phyloP scores from a whole-genome alignment of 352 stramenopile species.

The Elongisporangium undulatum region DNA sequence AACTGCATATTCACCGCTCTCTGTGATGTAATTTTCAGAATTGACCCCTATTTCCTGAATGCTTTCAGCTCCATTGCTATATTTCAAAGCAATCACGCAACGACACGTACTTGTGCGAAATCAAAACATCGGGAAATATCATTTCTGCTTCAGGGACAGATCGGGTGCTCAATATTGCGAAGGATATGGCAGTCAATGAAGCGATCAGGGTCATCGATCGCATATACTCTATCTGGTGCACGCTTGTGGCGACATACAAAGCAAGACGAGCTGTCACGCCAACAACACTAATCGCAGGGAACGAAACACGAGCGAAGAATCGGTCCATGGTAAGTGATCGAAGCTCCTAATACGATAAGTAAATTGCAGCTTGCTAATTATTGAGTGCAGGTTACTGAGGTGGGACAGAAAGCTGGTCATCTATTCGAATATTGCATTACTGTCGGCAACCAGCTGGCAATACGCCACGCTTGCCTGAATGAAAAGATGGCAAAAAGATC shows the following conservation, averaged over 20 bases:
- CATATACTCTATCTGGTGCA: constrained; percentile 46
- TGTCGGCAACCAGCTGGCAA: constrained; percentile 31
- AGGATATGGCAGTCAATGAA: constrained; percentile 20
- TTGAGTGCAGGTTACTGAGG: constrained; percentile 8
- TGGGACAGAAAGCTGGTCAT: constrained; percentile 11
- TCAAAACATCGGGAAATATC: constrained; percentile 24
- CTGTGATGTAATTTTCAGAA: background rate
- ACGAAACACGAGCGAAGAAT: constrained; percentile 52
- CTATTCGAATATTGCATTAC: constrained; percentile 54
- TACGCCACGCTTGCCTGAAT: constrained; percentile 59
- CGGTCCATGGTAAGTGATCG: constrained; percentile 7
- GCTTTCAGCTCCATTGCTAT: background rate
- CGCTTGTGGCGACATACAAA: constrained; percentile 41
- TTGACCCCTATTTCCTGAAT: background rate
- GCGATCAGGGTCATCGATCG: constrained; percentile 31
- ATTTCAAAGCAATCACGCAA: background rate
- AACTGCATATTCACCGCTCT: background rate
- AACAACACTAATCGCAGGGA: constrained; percentile 59
- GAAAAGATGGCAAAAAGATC: constrained; percentile 71
- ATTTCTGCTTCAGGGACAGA: background rate
- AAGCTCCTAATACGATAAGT: background rate
- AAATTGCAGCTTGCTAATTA: constrained; percentile 5
- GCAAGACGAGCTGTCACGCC: constrained; percentile 33
- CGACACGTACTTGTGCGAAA: constrained; percentile 13
- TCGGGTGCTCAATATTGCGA: constrained; percentile 14